Percentiles rank a stretch among this genome's conserved stretches.
Conservation (phyloP, 2,329 filamentous ascomycete genomes). For the Emericellopsis cladophorae region DNA sequence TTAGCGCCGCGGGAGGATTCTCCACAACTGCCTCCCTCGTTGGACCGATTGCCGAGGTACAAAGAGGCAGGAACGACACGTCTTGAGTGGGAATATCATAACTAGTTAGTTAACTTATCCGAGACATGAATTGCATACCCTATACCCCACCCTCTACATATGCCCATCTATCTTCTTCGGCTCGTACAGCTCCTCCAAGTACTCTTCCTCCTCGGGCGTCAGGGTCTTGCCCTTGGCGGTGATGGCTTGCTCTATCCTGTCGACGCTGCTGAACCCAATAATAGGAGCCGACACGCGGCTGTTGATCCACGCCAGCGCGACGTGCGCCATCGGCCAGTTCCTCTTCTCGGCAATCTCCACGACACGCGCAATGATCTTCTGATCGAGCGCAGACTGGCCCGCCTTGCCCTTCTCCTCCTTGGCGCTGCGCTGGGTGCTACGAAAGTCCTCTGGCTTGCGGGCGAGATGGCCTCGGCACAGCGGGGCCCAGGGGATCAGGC, state of each 20-base stretch:
- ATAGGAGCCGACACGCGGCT: constrained; percentile 43
- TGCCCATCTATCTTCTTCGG: constrained; percentile 28
- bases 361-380: constrained; percentile 7
- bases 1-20: not conserved
- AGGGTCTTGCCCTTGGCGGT: constrained; percentile 37
- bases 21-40: no score
- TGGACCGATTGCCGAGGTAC: no score
- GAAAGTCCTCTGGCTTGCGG: constrained; percentile 10
- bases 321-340: constrained; percentile 47
- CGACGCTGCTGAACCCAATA: constrained; percentile 43
- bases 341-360: constrained; percentile 44
- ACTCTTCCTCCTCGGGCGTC: constrained; percentile 43
- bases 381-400: constrained; percentile 2
- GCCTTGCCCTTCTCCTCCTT: constrained; percentile 15
- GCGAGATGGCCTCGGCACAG: constrained; percentile 15
- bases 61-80: no score
- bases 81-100: no score
- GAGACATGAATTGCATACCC: no score
- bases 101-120: no score
- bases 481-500: constrained; percentile 18
- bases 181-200: constrained; percentile 46
- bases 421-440: constrained; percentile 11
- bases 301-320: constrained; percentile 52
- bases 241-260: constrained; percentile 51
- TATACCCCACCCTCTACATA: not conserved